phyloP scores from a whole-genome alignment of 176 grass and related monocot species.

The Phyllostachys edulis region DNA sequence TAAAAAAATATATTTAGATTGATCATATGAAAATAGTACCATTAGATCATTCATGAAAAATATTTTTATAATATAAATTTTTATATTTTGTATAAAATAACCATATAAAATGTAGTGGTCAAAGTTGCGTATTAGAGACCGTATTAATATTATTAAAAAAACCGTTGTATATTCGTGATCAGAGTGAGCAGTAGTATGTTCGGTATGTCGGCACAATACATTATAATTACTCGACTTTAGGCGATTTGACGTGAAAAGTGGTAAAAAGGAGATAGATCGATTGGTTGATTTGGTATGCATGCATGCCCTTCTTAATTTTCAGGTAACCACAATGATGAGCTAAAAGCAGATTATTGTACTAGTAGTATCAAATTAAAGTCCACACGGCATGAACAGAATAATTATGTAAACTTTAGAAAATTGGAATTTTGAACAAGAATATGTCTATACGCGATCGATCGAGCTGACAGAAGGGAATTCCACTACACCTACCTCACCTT shows the following conservation, averaged over 20 bases:
- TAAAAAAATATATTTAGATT: too few species aligned
- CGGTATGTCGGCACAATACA: not conserved
- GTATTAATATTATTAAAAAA: too few species aligned
- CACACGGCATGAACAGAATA: constrained; percentile 30
- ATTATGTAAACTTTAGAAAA: constrained; percentile 48
- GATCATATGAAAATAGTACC: too few species aligned
- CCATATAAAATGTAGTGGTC: too few species aligned
- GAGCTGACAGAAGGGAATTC: not conserved
- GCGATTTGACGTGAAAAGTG: not conserved
- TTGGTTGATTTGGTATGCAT: constrained; percentile 5
- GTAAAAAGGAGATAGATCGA: not conserved
- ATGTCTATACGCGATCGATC: constrained; percentile 1
- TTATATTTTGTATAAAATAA: too few species aligned
- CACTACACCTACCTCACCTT: constrained; percentile 31
- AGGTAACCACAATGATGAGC: constrained; percentile 1
- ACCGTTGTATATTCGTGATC: too few species aligned
- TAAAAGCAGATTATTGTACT: not conserved
- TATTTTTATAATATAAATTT: too few species aligned
- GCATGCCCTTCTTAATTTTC: not conserved
- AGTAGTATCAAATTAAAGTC: constrained; percentile 16
- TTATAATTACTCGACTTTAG: not conserved
- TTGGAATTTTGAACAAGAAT: not conserved
- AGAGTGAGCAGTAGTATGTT: not conserved
- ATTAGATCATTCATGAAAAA: too few species aligned
- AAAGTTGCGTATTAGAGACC: too few species aligned